phyloP scores from a whole-genome alignment of 2,329 filamentous ascomycete species.

The Fusarium begoniae region DNA sequence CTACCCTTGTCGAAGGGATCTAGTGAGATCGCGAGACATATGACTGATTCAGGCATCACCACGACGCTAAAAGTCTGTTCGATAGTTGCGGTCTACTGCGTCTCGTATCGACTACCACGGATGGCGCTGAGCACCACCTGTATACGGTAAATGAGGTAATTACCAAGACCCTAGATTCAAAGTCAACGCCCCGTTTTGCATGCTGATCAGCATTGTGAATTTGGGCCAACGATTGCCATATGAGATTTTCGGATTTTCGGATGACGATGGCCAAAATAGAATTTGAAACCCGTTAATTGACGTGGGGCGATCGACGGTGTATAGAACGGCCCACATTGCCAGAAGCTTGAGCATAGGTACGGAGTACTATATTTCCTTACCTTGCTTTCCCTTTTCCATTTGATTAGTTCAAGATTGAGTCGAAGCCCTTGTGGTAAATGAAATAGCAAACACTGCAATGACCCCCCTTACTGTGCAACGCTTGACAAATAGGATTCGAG shows the following conservation, averaged over 20 bases:
- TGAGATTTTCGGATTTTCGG: slow-evolving; percentile 18
- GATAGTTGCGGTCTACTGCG: not conserved
- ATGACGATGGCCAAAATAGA: slow-evolving; percentile 22
- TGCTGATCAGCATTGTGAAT: slow-evolving; percentile 29
- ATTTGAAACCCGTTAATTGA: slow-evolving; percentile 13
- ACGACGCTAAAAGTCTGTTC: slow-evolving; percentile 7
- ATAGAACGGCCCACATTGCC: not conserved
- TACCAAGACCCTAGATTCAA: not conserved
- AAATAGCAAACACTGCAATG: slow-evolving; percentile 20
- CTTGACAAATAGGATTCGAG: not conserved
- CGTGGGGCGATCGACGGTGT: slow-evolving; percentile 14
- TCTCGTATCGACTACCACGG: not conserved
- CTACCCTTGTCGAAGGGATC: not conserved
- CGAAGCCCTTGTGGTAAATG: not conserved
- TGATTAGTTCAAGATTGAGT: slow-evolving; percentile 6
- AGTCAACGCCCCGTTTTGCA: slow-evolving; percentile 20
- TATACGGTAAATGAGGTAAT: not conserved
- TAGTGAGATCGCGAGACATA: slow-evolving; percentile 14
- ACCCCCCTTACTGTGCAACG: slow-evolving; percentile 15
- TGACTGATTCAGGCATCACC: slow-evolving; percentile 12
- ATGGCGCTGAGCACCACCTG: not conserved
- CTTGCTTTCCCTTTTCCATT: slow-evolving; percentile 12
- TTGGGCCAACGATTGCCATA: not conserved
- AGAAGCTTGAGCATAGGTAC: not conserved
- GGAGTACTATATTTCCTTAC: not conserved